Conservation (phyloP, 371 early-diverging fungal species). For the Mortierella sp. region DNA sequence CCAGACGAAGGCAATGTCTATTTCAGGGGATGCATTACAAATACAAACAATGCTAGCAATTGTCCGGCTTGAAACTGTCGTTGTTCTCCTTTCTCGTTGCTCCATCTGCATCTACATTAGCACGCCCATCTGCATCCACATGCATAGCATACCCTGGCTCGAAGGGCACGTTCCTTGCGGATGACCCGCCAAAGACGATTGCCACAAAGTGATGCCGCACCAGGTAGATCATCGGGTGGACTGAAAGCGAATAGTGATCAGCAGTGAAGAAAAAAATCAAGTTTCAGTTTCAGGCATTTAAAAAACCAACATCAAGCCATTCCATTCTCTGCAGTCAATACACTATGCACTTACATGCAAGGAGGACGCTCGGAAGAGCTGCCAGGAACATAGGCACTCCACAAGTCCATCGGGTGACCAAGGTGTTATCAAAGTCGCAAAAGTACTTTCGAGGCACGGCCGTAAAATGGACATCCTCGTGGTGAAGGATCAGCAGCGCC, state of each 20-base stretch:
- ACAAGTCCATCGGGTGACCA: neutral
- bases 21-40: too few relatives aligned
- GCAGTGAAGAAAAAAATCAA: neutral
- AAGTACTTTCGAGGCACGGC: neutral
- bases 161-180: neutral
- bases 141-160: constrained; percentile 25
- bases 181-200: neutral
- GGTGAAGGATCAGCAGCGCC: neutral
- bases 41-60: neutral
- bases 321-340: neutral
- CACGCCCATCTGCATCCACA: too few relatives aligned
- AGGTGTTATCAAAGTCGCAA: neutral
- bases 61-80: neutral
- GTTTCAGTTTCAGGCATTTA: neutral
- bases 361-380: neutral
- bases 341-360: neutral
- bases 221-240: constrained; percentile 22
- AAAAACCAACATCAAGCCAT: neutral
- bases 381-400: neutral
- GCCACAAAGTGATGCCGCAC: constrained; percentile 15
- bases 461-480: neutral
- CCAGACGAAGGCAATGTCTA: constrained; percentile 42
- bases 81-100: neutral
- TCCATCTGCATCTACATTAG: neutral
- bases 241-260: neutral